These are phyloP conservation scores for Phytophthora fragariaefolia DNA, from an alignment of 352 stramenopile genomes.

Conservation along the genomic window DNA sequence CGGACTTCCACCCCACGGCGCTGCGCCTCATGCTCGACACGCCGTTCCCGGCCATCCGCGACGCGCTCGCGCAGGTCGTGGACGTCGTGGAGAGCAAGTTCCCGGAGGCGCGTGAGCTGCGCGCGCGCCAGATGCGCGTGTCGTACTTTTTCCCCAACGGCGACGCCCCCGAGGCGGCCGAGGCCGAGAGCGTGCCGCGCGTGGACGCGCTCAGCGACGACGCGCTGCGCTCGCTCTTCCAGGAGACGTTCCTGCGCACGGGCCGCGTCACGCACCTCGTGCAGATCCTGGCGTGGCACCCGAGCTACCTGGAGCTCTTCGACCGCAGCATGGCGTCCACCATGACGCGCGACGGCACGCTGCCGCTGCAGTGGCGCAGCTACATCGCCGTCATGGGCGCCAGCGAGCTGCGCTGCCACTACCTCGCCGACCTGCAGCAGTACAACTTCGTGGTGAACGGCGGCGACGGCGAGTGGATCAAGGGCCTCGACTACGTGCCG, in stretches of 20 bases:
- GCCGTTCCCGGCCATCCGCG: conserved; percentile 72
- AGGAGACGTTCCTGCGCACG: conserved; percentile 63
- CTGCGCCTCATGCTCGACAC: conserved; percentile 68
- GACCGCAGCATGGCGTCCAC: conserved; percentile 67
- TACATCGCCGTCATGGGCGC: conserved; percentile 89
- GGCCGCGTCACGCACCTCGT: conserved; percentile 80
- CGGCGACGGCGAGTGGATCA: conserved; percentile 81
- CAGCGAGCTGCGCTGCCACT: conserved; percentile 80
- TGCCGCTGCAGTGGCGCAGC: conserved; percentile 81
- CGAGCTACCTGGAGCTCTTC: conserved; percentile 77
- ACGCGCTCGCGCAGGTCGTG: conserved; percentile 55
- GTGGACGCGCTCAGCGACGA: conserved; percentile 52
- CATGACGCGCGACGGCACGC: conserved; percentile 79
- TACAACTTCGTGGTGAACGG: conserved; percentile 88
- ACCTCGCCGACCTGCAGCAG: conserved; percentile 80
- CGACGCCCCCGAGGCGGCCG: conserved; percentile 34
- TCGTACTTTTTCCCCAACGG: conserved; percentile 76
- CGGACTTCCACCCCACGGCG: conserved; percentile 76
- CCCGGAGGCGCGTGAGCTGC: conserved; percentile 42
- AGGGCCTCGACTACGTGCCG: conserved; percentile 82
- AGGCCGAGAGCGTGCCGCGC: conserved; percentile 23
- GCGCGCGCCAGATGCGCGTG: conserved; percentile 39
- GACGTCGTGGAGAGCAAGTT: conserved; percentile 51
- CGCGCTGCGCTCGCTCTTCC: conserved; percentile 60
- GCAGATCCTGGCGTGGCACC: conserved; percentile 83